Conservation (phyloP, 2,329 filamentous ascomycete genomes). For the Paramyrothecium roridum region DNA sequence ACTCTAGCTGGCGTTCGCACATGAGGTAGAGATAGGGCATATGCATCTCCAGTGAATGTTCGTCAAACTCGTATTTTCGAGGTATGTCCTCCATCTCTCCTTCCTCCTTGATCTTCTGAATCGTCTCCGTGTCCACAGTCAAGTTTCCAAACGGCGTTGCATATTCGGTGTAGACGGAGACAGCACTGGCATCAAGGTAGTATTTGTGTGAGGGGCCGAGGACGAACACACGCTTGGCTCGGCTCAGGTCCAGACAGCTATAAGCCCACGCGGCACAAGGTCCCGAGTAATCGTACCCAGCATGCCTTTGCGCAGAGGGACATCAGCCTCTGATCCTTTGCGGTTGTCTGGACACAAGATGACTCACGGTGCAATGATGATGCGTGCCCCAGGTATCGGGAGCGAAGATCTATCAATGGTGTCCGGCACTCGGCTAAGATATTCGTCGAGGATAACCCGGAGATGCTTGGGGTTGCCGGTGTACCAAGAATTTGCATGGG, state of each 20-base stretch:
- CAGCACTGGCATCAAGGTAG: slow-evolving; percentile 72
- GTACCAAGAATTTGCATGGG: slow-evolving; percentile 90
- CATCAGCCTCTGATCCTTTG: not conserved
- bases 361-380: slow-evolving; percentile 90
- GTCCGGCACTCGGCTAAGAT: slow-evolving; percentile 68
- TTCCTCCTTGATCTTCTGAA: slow-evolving; percentile 42
- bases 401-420: slow-evolving; percentile 56
- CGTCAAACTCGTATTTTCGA: slow-evolving; percentile 64
- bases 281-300: slow-evolving; percentile 90
- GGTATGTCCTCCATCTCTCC: slow-evolving; percentile 53
- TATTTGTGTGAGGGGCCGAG: slow-evolving; percentile 91
- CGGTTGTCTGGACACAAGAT: not conserved
- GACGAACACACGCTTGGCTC: slow-evolving; percentile 83
- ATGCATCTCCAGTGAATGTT: slow-evolving; percentile 97
- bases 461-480: not conserved
- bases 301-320: slow-evolving; percentile 60
- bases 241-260: slow-evolving; percentile 77
- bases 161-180: slow-evolving; percentile 70
- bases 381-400: slow-evolving; percentile 71
- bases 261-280: slow-evolving; percentile 93
- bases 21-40: slow-evolving; percentile 89
- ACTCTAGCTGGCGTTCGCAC: slow-evolving; percentile 47
- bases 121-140: slow-evolving; percentile 56
- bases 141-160: slow-evolving; percentile 73
- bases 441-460: slow-evolving; percentile 64